Conservation (phyloP, 1,139 yeast genomes). For the Pneumocystis sp. region DNA sequence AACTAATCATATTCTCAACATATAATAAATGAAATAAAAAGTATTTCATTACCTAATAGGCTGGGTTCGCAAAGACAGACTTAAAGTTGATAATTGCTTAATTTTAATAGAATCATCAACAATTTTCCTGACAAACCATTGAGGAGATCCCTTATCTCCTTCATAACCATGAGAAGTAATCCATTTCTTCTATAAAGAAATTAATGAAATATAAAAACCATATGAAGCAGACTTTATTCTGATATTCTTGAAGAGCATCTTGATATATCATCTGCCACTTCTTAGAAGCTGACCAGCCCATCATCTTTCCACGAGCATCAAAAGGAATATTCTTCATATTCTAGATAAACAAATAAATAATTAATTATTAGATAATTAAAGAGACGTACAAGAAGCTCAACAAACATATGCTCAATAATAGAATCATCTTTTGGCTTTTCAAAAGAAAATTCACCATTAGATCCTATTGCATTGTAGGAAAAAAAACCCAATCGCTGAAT, state of each 20-base stretch:
- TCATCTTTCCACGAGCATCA: constrained; percentile 64
- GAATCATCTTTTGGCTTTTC: constrained; percentile 23
- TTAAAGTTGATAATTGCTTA: constrained; percentile 62
- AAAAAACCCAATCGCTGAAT: background rate
- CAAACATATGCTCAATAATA: constrained; percentile 25
- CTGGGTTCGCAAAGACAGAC: constrained; percentile 86
- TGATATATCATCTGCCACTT: constrained; percentile 90
- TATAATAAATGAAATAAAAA: background rate
- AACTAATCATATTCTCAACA: constrained; percentile 22
- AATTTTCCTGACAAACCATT: constrained; percentile 60
- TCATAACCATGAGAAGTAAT: constrained; percentile 23
- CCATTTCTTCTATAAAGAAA: constrained; percentile 3
- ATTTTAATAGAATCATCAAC: constrained; percentile 55
- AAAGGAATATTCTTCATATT: constrained; percentile 69
- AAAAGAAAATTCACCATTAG: constrained; percentile 17
- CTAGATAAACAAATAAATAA: constrained; percentile 34
- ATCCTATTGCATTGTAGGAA: constrained; percentile 5
- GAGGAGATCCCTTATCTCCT: constrained; percentile 36
- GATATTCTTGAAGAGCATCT: constrained; percentile 63
- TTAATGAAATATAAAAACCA: background rate
- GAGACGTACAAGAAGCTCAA: constrained; percentile 21
- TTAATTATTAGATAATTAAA: background rate
- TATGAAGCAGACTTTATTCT: constrained; percentile 30
- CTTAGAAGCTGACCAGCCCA: constrained; percentile 56
- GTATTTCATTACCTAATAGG: constrained; percentile 35